A percentile compares a stretch with the other conserved stretches of the same genome.
These are phyloP conservation scores for Digitaria exilis DNA, from an alignment of 202 grass and related monocot genomes.

Conservation along the genomic window DNA sequence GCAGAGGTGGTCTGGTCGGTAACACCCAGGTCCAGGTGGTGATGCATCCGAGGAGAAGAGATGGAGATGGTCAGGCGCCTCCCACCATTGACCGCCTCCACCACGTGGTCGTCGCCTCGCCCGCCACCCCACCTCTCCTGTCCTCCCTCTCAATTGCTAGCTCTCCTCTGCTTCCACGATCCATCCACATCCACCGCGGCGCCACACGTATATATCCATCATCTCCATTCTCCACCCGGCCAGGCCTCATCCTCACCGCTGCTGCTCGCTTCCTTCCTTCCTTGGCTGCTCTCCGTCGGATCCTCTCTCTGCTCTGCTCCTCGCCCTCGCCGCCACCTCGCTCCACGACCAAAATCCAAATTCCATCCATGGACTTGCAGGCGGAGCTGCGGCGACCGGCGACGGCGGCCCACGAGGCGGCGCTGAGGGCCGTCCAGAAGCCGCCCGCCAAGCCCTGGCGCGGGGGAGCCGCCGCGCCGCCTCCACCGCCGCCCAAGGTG, in stretches of 20 bases:
- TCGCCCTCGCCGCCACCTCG: too few relatives aligned
- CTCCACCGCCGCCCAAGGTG: constrained; percentile 57
- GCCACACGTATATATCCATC: not conserved
- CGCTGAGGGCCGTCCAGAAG: constrained; percentile 55
- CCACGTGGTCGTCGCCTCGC: not conserved
- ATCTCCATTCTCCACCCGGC: not conserved
- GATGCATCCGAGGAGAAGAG: not conserved
- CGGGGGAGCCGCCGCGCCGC: not conserved
- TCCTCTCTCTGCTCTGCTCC: too few relatives aligned
- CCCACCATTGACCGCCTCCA: not conserved
- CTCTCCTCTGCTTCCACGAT: not conserved
- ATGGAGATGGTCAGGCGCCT: not conserved
- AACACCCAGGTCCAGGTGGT: not conserved
- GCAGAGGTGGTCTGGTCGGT: too few relatives aligned
- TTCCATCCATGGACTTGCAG: not conserved
- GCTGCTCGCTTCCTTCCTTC: not conserved
- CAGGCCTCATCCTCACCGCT: not conserved
- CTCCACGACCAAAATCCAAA: too few relatives aligned
- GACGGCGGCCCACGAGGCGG: constrained; percentile 19
- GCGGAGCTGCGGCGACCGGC: not conserved
- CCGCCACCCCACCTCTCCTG: not conserved
- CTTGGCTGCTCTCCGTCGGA: too few relatives aligned
- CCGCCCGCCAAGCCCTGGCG: constrained; percentile 65
- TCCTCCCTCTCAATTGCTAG: too few relatives aligned
- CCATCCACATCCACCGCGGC: not conserved